phyloP scores from a whole-genome alignment of 176 grass and related monocot species.

The Dendrocalamus sinicus region DNA sequence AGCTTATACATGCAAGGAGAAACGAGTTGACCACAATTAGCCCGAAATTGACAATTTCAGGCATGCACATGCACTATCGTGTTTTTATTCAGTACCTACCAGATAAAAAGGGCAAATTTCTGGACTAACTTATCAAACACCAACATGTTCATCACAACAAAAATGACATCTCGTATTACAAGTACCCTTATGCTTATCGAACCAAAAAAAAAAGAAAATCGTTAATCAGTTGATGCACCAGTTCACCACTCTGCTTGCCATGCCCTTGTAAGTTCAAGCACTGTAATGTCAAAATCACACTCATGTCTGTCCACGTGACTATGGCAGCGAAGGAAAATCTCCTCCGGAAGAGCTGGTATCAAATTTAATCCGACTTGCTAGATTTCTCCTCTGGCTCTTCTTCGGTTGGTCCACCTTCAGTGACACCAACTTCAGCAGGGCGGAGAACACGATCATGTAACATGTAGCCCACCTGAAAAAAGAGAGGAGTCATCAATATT shows the following conservation, averaged over 20 bases:
- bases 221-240: not conserved
- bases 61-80: not conserved
- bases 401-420: conserved; percentile 39
- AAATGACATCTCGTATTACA: conserved; percentile 32
- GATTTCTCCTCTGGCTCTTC: conserved; percentile 34
- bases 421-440: conserved; percentile 66
- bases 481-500: not conserved
- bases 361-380: conserved; percentile 17
- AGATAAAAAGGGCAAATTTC: not conserved
- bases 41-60: not conserved
- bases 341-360: not conserved
- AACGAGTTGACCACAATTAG: not conserved
- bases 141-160: conserved; percentile 31
- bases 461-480: conserved; percentile 62
- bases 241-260: not conserved
- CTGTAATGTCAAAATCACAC: not conserved
- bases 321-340: not conserved
- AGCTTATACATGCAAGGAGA: not conserved
- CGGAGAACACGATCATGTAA: conserved; percentile 68
- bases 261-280: not conserved
- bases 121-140: not conserved
- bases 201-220: conserved; percentile 6
- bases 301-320: not conserved
- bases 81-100: not conserved
- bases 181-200: conserved; percentile 10